Evolutionary conservation across 1,139 yeast genomes (phyloP).

Genomic region (Taphrina communis): DNA sequence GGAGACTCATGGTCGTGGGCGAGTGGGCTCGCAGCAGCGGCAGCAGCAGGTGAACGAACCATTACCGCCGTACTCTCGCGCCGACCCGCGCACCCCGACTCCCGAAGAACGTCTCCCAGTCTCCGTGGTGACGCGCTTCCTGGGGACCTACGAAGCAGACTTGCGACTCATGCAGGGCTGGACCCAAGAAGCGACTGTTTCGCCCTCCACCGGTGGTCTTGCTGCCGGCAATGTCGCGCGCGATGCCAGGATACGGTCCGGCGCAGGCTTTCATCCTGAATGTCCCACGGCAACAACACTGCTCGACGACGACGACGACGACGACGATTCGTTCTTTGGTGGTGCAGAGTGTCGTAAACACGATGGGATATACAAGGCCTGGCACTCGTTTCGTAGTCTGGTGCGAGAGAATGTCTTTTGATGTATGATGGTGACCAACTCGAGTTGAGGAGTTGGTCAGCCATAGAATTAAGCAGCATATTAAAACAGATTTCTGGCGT

Average conservation of each 20-base stretch:
- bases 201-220: neutral
- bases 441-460: no score
- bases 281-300: neutral
- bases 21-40: neutral
- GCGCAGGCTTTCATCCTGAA: neutral
- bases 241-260: no score
- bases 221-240: no score
- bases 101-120: neutral
- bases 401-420: slow-evolving; percentile 5
- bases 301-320: neutral
- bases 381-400: slow-evolving; percentile 3
- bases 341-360: neutral
- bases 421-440: neutral
- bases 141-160: slow-evolving; percentile 7
- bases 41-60: neutral
- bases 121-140: neutral
- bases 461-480: no score
- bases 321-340: neutral
- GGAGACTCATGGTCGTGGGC: no score
- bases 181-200: neutral
- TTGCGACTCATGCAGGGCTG: slow-evolving; percentile 2
- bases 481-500: no score
- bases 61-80: neutral
- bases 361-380: neutral
- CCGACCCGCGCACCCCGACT: neutral